Conservation (phyloP, 2,329 filamentous ascomycete genomes). For the Aureobasidium sp. region DNA sequence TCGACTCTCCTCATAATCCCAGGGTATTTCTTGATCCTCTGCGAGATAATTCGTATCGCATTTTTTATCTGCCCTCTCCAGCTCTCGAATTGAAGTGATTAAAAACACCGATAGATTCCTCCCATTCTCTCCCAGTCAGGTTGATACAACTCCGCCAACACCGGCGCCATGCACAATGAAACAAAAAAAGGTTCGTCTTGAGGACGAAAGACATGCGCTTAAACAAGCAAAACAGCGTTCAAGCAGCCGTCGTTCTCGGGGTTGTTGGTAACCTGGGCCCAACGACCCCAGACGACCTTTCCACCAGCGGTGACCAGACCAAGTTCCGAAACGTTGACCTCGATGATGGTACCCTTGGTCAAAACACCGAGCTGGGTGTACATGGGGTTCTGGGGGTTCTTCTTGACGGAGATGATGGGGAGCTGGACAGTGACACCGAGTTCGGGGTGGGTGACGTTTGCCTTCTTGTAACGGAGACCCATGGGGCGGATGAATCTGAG, state of each 20-base stretch:
- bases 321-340: conserved; percentile 89
- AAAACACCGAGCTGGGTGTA: conserved; percentile 90
- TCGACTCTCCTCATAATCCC: not conserved
- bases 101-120: not conserved
- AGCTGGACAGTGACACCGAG: conserved; percentile 82
- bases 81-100: not conserved
- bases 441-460: conserved; percentile 61
- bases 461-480: conserved; percentile 71
- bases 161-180: conserved; percentile 15
- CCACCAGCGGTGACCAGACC: conserved; percentile 85
- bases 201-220: not conserved
- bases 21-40: not conserved
- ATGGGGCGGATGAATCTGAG: conserved; percentile 63
- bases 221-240: conserved; percentile 17
- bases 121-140: not conserved
- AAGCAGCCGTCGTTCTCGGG: conserved; percentile 55
- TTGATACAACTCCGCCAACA: conserved; percentile 9
- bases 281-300: conserved; percentile 89
- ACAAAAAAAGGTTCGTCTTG: not conserved
- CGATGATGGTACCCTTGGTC: conserved; percentile 75
- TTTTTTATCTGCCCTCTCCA: not conserved
- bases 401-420: conserved; percentile 57
- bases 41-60: not conserved
- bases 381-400: conserved; percentile 80
- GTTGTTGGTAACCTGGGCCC: conserved; percentile 60